Base-by-base conservation (phyloP, 164 flowering plant species). In the Saururus chinensis region DNA sequence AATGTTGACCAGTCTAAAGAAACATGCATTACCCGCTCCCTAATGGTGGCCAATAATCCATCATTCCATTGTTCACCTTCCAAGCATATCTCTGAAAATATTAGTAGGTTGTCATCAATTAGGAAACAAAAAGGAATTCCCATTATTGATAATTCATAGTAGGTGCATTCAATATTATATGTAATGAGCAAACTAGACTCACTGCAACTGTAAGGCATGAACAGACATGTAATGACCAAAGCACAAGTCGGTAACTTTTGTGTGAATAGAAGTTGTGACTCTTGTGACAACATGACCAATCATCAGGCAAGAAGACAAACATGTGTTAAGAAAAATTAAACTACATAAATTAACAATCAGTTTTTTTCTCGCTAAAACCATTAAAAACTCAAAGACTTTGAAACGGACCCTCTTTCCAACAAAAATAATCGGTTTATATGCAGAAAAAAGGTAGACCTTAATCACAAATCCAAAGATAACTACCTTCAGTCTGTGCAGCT, bases 1-100 rank as follows among this genome's bases (percentile, higher is more conserved):
- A 30, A 30, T 2, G 6, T 30, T 30, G 6, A 30, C 37, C 37
- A 30, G 37, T 30, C 37, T 30, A 17, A 14, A 57, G 19, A 22
- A 45, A 19, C 56, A 51, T 23, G 59, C 12, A 67, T 68, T 85
- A 91, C 99, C 87, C 82, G 81, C 70, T 95, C 96, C 71, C 98
- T 81, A 62, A 91, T 77, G 60, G 98, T 95, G 62, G 98, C 98
- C 64, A 95, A 66, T 35, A 89, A 71, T 4, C 99, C 99, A 79
- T 95, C 99, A 81, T 95, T 95, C 99, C 99, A 95, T 42, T 91
- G 79, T 61, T 89, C 98, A 63, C 92, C 96, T 74, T 89, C 87
- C 62, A 95, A 74, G 70, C 37, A 63, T 65, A 85, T 74, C 78
- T 95, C 99, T 95, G 83, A 78, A 82, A 71, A 65, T 12, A 74